These are phyloP conservation scores for Salix koriyanagi DNA, from an alignment of 345 rosid species.

Conservation along the genomic window DNA sequence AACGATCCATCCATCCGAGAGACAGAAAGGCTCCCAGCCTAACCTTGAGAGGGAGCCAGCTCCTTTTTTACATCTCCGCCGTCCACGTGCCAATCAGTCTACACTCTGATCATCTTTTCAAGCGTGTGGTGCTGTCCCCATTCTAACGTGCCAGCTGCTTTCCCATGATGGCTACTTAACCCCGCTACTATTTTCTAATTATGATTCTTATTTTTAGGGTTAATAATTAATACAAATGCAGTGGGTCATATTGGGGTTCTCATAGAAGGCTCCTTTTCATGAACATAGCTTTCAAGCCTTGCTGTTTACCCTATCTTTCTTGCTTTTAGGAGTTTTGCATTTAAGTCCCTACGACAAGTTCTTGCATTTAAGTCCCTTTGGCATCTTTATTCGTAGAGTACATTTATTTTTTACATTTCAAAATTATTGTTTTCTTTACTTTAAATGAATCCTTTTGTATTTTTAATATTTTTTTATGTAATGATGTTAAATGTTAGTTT, in stretches of 20 bases:
- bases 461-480: no score
- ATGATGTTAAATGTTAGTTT: no score
- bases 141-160: conserved; percentile 10
- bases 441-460: no score
- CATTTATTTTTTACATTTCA: no score
- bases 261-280: background rate
- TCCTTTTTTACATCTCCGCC: conserved; percentile 1
- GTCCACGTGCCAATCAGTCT: background rate
- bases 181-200: background rate
- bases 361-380: background rate
- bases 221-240: background rate
- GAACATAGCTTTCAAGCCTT: background rate
- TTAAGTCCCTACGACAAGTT: background rate
- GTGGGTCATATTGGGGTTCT: no score
- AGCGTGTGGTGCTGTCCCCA: background rate
- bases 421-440: no score
- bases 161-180: background rate
- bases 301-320: background rate
- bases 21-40: background rate
- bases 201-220: background rate
- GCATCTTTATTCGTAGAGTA: background rate
- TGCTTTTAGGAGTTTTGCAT: background rate
- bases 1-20: background rate
- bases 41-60: background rate
- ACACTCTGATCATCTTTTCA: background rate